phyloP scores from a whole-genome alignment of 805 yeast genomes.

The Starmerella roubikii region DNA sequence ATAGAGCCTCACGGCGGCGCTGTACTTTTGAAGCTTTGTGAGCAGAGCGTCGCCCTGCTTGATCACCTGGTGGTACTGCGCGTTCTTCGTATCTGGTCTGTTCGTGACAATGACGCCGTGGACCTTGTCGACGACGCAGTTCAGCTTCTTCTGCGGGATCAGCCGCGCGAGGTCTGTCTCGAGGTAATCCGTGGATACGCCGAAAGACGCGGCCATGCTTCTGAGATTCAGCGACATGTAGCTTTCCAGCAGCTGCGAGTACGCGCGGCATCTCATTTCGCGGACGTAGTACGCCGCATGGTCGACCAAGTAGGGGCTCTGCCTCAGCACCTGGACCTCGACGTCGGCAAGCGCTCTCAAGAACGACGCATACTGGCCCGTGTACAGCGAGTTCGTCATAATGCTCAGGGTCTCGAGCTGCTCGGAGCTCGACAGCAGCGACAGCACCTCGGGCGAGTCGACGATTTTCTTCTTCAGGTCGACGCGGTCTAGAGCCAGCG shows the following conservation, averaged over 20 bases:
- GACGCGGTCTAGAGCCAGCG: slow-evolving; percentile 65
- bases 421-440: slow-evolving; percentile 53
- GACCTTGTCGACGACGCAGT: slow-evolving; percentile 91
- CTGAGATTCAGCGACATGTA: slow-evolving; percentile 79
- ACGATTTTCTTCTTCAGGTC: slow-evolving; percentile 73
- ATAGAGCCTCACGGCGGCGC: slow-evolving; percentile 90
- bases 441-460: slow-evolving; percentile 85
- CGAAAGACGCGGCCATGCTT: slow-evolving; percentile 90
- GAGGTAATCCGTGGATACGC: slow-evolving; percentile 73
- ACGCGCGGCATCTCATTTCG: slow-evolving; percentile 90
- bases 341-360: slow-evolving; percentile 67
- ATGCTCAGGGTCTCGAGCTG: slow-evolving; percentile 68
- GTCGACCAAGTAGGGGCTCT: slow-evolving; percentile 51
- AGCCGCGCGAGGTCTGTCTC: slow-evolving; percentile 78
- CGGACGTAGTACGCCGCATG: slow-evolving; percentile 79
- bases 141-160: slow-evolving; percentile 83
- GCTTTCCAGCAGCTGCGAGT: slow-evolving; percentile 84
- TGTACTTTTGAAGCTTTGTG: slow-evolving; percentile 90
- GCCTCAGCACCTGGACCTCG: slow-evolving; percentile 53
- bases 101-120: slow-evolving; percentile 88
- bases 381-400: slow-evolving; percentile 73
- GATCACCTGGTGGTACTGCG: slow-evolving; percentile 76
- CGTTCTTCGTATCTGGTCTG: slow-evolving; percentile 90
- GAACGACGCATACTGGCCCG: slow-evolving; percentile 71
- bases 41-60: slow-evolving; percentile 86